Evolutionary conservation across 169 alveolate species (phyloP).

Genomic region (Amoebophrya sp.): DNA sequence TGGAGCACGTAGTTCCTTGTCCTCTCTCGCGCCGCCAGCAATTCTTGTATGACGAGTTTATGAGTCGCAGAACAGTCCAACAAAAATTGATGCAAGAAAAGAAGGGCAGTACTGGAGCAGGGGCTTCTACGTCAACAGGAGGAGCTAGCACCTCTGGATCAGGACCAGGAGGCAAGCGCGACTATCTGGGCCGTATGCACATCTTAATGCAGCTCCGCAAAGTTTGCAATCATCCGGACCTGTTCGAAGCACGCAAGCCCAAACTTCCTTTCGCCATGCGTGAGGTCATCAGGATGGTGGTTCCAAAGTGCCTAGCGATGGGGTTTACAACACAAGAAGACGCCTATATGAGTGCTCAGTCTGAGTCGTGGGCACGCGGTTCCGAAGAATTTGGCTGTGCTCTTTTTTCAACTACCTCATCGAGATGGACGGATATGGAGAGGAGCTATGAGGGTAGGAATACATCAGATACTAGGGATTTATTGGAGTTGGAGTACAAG

Average conservation of each 20-base stretch:
- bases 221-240: slow-evolving; percentile 98
- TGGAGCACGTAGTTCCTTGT: slow-evolving; percentile 43
- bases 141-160: too few relatives aligned
- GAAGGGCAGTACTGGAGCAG: slow-evolving; percentile 54
- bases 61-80: slow-evolving; percentile 58
- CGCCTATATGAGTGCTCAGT: too few relatives aligned
- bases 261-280: background rate
- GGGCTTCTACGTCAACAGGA: slow-evolving; percentile 62
- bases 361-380: too few relatives aligned
- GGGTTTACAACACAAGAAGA: too few relatives aligned
- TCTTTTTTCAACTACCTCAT: too few relatives aligned
- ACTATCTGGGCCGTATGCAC: slow-evolving; percentile 90
- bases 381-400: too few relatives aligned
- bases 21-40: slow-evolving; percentile 63
- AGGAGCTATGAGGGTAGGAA: too few relatives aligned
- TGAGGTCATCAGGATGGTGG: background rate
- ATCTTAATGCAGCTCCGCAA: slow-evolving; percentile 81
- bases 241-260: background rate
- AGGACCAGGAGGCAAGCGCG: slow-evolving; percentile 67
- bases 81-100: slow-evolving; percentile 50
- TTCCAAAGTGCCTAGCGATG: too few relatives aligned
- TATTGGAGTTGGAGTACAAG: too few relatives aligned
- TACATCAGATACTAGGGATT: too few relatives aligned
- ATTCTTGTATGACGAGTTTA: slow-evolving; percentile 93
- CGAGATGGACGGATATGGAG: too few relatives aligned